A percentile compares a stretch with the other conserved stretches of the same genome.
These are phyloP conservation scores for Dryadomyces quercivorus DNA, from an alignment of 2,329 filamentous ascomycete species.

Conservation along the genomic window DNA sequence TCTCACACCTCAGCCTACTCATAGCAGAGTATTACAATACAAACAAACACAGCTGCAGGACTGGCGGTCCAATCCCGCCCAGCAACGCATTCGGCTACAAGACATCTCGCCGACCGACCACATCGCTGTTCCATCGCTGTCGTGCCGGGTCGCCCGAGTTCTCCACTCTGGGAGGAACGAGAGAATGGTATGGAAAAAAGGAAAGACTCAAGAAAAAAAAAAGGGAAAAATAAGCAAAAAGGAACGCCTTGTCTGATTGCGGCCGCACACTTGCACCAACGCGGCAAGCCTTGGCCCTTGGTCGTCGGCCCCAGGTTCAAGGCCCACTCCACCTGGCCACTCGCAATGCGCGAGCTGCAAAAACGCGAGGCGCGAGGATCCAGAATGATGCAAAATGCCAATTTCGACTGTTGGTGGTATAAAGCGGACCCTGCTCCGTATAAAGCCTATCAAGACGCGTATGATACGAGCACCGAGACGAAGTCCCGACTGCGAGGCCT, in stretches of 20 bases:
- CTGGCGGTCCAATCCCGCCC: too few species aligned
- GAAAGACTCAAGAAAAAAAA: not conserved
- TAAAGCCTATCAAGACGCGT: too few species aligned
- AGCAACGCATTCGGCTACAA: not conserved
- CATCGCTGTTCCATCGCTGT: not conserved
- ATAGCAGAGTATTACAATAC: not conserved
- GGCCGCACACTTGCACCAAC: not conserved
- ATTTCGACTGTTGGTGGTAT: not conserved
- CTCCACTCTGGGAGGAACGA: not conserved
- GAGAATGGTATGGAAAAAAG: not conserved
- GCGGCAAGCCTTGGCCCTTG: not conserved
- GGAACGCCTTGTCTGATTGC: not conserved
- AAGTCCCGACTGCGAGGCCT: too few species aligned
- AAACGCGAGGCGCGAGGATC: constrained; percentile 11
- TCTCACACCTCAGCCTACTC: not conserved
- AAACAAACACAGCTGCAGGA: not conserved
- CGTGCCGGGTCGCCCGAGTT: constrained; percentile 2
- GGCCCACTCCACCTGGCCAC: not conserved
- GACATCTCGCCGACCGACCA: not conserved
- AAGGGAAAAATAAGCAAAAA: not conserved
- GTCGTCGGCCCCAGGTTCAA: not conserved
- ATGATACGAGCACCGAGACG: too few species aligned
- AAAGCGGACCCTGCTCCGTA: not conserved
- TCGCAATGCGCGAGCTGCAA: constrained; percentile 8
- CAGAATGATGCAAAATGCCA: not conserved